Evolutionary conservation across 1,284 basidiomycete species (phyloP), one percentile per base, ranked within the genome.

Genomic region (Moniliella sp.): DNA sequence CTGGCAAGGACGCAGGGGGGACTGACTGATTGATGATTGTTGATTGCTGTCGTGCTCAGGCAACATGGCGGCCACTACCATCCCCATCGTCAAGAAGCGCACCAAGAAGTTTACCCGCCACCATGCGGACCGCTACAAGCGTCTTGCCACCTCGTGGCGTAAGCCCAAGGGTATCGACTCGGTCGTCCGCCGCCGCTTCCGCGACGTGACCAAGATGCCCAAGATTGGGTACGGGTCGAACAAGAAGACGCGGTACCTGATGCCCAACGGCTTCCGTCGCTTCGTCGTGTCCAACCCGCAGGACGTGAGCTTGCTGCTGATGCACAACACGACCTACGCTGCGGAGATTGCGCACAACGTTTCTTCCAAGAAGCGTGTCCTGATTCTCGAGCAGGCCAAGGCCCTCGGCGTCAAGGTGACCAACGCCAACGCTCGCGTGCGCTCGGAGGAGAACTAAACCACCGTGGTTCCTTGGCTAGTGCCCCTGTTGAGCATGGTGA

Each of bases 381-480:
- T 73, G 48, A 88, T 99, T 56, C 69, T 97, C 42, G 81, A 84
- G 65, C 72, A 78, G 31, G 52, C 48, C 34, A 57, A 50, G 48
- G 45, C 57, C 31, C 57, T 65, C 32, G 63, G 63, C 37, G 55
- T 62, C 53, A 69, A 68, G 69, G 78, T 99, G 61, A 93, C 83
- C 50, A 99, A 99, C 72, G 65, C 82, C 45, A 74, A 76, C 53
- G 91, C 80, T 58, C 81, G 82, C 63, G 73, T 97, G 67, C 79
- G 88, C 67, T 80, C 84, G 63, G 84, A 94, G 71, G 91, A 97
- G 75, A n/a, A n/a, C n/a, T n/a, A n/a, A n/a, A n/a, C n/a, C n/a
- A n/a, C n/a, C n/a, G n/a, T n/a, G n/a, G n/a, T n/a, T n/a, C n/a
- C n/a, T n/a, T n/a, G n/a, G n/a, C n/a, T n/a, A n/a, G n/a, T n/a